Evolutionary conservation across 257 asterid species (phyloP).

Genomic region (Schizonepeta tenuifolia): DNA sequence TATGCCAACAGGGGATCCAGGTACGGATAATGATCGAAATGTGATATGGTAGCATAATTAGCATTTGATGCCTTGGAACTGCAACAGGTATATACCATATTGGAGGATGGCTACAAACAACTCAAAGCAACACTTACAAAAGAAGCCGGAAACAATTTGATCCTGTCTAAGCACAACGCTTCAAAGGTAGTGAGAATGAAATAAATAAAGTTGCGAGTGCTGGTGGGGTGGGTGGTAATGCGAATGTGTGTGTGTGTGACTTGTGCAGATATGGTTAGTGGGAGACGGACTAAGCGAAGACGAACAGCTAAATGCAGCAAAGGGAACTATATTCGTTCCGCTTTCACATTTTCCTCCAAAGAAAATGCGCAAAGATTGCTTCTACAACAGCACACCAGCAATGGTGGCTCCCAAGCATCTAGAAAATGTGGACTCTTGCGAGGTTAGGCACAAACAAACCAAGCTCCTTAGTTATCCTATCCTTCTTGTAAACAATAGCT

Average conservation of each 20-base stretch:
- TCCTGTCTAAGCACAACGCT: constrained; percentile 46
- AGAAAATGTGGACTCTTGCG: constrained; percentile 82
- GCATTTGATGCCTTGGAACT: constrained; percentile 8
- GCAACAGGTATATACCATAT: constrained; percentile 48
- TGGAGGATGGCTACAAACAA: constrained; percentile 58
- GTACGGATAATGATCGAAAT: constrained; percentile 24
- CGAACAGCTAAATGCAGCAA: constrained; percentile 67
- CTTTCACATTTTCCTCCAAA: constrained; percentile 77
- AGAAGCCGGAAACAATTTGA: constrained; percentile 52
- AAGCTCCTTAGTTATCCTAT: neutral
- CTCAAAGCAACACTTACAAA: constrained; percentile 48
- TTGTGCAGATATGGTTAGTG: constrained; percentile 70
- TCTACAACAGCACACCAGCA: constrained; percentile 74
- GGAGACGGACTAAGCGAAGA: constrained; percentile 70
- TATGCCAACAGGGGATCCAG: constrained; percentile 57
- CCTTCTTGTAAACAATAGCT: neutral
- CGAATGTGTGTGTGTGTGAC: too few relatives aligned
- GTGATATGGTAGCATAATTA: neutral
- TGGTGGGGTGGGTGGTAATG: neutral
- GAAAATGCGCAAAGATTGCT: constrained; percentile 66
- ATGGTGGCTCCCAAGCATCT: constrained; percentile 76
- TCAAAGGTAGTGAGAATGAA: constrained; percentile 45
- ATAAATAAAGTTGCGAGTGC: constrained; percentile 3
- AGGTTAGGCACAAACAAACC: constrained; percentile 46
- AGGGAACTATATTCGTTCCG: constrained; percentile 78